Conservation (phyloP, 2,329 filamentous ascomycete species). For the Paecilomyces sp. region DNA sequence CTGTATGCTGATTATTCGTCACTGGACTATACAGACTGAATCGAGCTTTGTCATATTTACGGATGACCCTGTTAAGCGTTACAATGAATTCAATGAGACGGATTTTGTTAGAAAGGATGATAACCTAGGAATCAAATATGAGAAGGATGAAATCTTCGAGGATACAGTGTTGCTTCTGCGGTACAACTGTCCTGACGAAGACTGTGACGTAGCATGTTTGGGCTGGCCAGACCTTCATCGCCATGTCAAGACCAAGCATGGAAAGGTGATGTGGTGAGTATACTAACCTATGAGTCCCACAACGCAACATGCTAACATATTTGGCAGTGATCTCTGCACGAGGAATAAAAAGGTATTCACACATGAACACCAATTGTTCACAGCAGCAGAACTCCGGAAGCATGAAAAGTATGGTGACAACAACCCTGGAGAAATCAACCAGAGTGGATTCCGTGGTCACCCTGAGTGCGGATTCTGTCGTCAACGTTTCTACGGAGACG, state of each 20-base stretch:
- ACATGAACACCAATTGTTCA: constrained; percentile 92
- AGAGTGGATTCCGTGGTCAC: constrained; percentile 94
- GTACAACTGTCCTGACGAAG: constrained; percentile 86
- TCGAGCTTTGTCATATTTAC: constrained; percentile 78
- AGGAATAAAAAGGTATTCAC: constrained; percentile 97
- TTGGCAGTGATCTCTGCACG: constrained; percentile 68
- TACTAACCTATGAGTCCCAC: constrained; percentile 2
- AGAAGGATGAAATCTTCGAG: constrained; percentile 79
- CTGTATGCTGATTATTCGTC: background rate
- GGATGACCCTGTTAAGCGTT: constrained; percentile 72
- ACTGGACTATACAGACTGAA: constrained; percentile 28
- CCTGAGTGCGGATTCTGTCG: constrained; percentile 91
- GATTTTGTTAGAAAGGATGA: constrained; percentile 75
- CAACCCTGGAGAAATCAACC: constrained; percentile 77
- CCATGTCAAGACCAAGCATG: constrained; percentile 74
- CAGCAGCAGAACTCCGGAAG: constrained; percentile 67
- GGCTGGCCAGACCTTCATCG: constrained; percentile 72
- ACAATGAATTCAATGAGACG: constrained; percentile 66
- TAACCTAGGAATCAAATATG: constrained; percentile 86
- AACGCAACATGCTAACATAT: constrained; percentile 1
- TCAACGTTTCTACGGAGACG: constrained; percentile 87
- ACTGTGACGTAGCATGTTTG: constrained; percentile 78
- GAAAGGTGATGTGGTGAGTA: constrained; percentile 72
- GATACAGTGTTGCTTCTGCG: constrained; percentile 81
- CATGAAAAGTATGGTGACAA: constrained; percentile 92